phyloP scores from a whole-genome alignment of 495 filamentous ascomycete genomes.

The Thermochaetoides thermophila region DNA sequence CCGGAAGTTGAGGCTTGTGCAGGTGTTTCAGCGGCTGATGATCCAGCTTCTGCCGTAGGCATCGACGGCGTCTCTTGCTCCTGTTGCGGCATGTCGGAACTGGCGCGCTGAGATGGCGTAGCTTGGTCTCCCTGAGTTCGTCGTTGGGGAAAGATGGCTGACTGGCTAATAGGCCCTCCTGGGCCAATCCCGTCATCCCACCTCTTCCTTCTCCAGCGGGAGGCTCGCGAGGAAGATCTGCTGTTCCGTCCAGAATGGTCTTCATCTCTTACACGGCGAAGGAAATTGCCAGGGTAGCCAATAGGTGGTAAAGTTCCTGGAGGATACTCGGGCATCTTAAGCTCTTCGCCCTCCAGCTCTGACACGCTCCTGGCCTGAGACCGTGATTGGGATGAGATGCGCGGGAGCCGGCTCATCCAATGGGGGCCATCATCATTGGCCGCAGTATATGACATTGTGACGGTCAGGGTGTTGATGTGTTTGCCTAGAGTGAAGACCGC shows the following conservation, averaged over 20 bases:
- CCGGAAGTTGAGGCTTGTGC: too few relatives aligned
- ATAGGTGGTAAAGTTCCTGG: constrained; percentile 70
- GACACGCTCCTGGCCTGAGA: constrained; percentile 67
- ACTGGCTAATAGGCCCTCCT: constrained; percentile 81
- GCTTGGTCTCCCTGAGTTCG: constrained; percentile 27
- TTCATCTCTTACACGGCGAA: constrained; percentile 68
- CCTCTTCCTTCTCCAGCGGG: constrained; percentile 47
- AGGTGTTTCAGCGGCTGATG: too few relatives aligned
- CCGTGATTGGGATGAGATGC: constrained; percentile 73
- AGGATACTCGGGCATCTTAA: constrained; percentile 49
- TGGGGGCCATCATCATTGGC: constrained; percentile 77
- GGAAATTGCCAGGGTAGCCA: constrained; percentile 59
- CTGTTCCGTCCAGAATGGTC: constrained; percentile 42
- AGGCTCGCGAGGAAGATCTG: constrained; percentile 44
- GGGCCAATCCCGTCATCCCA: constrained; percentile 60
- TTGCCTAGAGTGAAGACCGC: constrained; percentile 97
- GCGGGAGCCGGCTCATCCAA: constrained; percentile 90
- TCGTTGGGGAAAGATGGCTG: constrained; percentile 68
- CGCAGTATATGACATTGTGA: constrained; percentile 89
- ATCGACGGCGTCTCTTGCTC: too few relatives aligned
- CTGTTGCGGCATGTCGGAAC: constrained; percentile 8
- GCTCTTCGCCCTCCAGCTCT: constrained; percentile 34
- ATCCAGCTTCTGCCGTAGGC: too few relatives aligned
- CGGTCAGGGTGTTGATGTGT: constrained; percentile 89
- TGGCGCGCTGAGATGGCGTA: constrained; percentile 7